Evolutionary conservation across 2,329 filamentous ascomycete species (phyloP).

Genomic region (Aspergillus sp.): DNA sequence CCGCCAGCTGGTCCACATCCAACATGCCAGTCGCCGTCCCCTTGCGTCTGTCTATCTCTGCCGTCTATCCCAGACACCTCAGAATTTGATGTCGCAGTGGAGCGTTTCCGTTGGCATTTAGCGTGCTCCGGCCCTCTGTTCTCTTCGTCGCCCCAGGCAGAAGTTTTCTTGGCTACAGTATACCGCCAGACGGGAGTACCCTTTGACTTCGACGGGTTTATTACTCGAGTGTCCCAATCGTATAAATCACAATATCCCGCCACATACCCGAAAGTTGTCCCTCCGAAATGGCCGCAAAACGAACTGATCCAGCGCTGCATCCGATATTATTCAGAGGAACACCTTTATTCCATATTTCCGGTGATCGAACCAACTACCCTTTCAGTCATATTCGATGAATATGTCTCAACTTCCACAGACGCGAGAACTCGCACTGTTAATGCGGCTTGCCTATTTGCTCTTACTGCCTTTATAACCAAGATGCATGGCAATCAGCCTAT

Average conservation of each 20-base stretch:
- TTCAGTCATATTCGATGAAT: constrained; percentile 11
- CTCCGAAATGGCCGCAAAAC: neutral
- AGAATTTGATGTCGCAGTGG: too few relatives aligned
- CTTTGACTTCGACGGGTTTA: neutral
- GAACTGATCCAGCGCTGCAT: constrained; percentile 1
- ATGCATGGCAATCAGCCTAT: constrained; percentile 19
- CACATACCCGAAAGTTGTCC: neutral
- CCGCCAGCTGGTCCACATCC: too few relatives aligned
- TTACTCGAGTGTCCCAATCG: neutral
- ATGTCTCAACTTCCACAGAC: constrained; percentile 9
- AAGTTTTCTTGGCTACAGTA: too few relatives aligned
- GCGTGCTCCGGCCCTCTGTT: too few relatives aligned
- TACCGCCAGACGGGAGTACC: neutral
- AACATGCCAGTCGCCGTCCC: too few relatives aligned
- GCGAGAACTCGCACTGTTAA: constrained; percentile 8
- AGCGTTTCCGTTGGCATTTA: too few relatives aligned
- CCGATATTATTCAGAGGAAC: neutral
- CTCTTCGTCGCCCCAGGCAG: too few relatives aligned
- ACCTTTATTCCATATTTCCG: constrained; percentile 14
- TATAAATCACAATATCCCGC: neutral
- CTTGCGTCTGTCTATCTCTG: too few relatives aligned
- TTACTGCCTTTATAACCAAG: constrained; percentile 23
- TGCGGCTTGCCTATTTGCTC: constrained; percentile 20
- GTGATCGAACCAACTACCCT: constrained; percentile 18
- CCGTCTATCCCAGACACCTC: too few relatives aligned